phyloP scores from a whole-genome alignment of 2,329 filamentous ascomycete species.

The Orbilia brochopaga region DNA sequence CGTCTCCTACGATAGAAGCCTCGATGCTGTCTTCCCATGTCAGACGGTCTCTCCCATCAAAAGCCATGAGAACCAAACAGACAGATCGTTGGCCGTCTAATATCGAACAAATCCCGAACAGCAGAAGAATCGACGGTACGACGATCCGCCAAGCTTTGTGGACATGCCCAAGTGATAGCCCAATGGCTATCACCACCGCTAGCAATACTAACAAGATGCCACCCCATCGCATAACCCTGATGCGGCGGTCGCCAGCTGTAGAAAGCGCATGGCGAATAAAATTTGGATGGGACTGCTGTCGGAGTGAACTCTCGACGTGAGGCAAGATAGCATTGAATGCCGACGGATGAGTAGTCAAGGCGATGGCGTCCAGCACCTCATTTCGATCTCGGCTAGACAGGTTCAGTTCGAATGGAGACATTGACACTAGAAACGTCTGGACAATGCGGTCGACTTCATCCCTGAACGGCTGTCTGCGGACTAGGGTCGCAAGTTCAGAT shows the following conservation, averaged over 20 bases:
- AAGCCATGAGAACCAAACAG: constrained; percentile 23
- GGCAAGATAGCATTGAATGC: constrained; percentile 69
- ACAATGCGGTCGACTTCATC: constrained; percentile 76
- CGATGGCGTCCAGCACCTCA: constrained; percentile 70
- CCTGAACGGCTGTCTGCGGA: constrained; percentile 77
- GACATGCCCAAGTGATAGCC: constrained; percentile 24
- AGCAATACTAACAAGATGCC: constrained; percentile 26
- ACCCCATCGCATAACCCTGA: constrained; percentile 58
- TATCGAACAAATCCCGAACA: constrained; percentile 33
- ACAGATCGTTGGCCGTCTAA: constrained; percentile 35
- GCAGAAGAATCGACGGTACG: constrained; percentile 11
- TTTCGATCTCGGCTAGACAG: constrained; percentile 71
- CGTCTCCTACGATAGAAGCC: not conserved
- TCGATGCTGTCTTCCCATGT: constrained; percentile 21
- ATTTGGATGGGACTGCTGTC: constrained; percentile 78
- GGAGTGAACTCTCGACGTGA: constrained; percentile 71
- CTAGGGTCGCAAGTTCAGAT: constrained; percentile 58
- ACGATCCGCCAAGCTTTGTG: constrained; percentile 18
- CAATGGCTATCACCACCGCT: constrained; percentile 25
- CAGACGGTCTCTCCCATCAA: constrained; percentile 35
- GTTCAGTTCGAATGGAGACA: constrained; percentile 73
- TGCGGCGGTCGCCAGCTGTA: constrained; percentile 76
- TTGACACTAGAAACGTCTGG: constrained; percentile 73
- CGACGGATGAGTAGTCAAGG: constrained; percentile 77
- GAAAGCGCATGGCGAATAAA: constrained; percentile 82